Base-by-base conservation (phyloP, 176 grass and related monocot species). In the Luzula sylvatica region DNA sequence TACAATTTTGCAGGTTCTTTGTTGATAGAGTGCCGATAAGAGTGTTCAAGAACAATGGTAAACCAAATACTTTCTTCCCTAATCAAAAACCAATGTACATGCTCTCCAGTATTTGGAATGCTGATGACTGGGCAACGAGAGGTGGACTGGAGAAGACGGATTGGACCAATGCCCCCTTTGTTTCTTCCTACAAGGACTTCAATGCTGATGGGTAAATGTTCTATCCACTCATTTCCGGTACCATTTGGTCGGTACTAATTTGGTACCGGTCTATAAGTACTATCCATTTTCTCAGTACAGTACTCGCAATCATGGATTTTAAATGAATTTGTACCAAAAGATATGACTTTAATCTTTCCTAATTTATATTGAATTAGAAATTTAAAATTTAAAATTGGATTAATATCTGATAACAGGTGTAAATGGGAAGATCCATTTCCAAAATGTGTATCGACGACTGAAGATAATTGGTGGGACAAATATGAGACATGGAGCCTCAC, bases 61-160 rank as follows among this genome's bases (percentile, higher is more conserved):
- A 74, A 58, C 65, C 85, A 7, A 80, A 69, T 68, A 69, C 11
- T 15, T 98, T 83, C 75, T 98, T 98, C 75, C 92, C 92, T 2
- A 57, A 39, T 7, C 1, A 55, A 43, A 98, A 98, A 66, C 81
- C 92, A 0, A 98, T 98, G 92, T 98, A 98, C 78, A 63, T 98
- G 32, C 82, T 98, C 77, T 98, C 92, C 11, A 98, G 92, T 78
- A 98, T 98, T 73, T 98, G 92, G 92, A 89, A 98, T 58, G 92
- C 85, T 23, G 92, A 98, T 52, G 92, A 98, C 65, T 98, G 92
- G 92, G 85, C 85, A 4, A 98, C 92, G 32, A 70, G 85, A 21
- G 92, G 92, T 1, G 92, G 92, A 0, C 74, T 98, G 2, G 92
- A 98, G 59, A 98, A 87, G 86, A 98, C 92, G 15, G 71, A 98